Evolutionary conservation across 2,329 filamentous ascomycete genomes (phyloP), one percentile per base, ranked within the genome.

Genomic region (Colletotrichum kahawae): DNA sequence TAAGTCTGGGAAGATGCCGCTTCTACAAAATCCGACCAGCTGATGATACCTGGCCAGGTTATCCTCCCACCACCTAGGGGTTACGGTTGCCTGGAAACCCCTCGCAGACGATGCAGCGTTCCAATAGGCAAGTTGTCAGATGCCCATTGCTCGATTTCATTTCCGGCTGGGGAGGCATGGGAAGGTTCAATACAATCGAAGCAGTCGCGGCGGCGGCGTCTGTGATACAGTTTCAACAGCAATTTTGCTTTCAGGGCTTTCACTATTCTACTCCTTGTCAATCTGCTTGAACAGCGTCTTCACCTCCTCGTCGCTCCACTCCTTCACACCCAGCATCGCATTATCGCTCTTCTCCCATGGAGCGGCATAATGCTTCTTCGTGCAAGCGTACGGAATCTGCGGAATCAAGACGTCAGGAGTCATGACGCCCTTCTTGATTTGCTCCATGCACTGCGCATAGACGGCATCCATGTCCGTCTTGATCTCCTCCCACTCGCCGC

Each of bases 261-360:
- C 21, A n/a, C 43, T 3, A 51, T 51, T 51, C 18, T 75, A 72
- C 75, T 77, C 68, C 2, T 51, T n/a, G 5, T 73, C 59, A 43
- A 78, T 59, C 2, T 64, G 27, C 67, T 73, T 77, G 56, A 70
- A 78, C 18, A 79, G 66, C 43, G 64, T 71, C 71, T 77, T 78
- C 13, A 78, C 48, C 48, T 79, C 73, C 7, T 78, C 77, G 13
- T 80, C 77, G 10, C 67, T 67, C 78, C 78, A 74, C 21, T 69
- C 70, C 75, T 77, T 64, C 4, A 80, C 51, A 16, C 79, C 76
- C 2, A 80, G 56, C 21, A 80, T 57, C 14, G 60, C 77, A 29
- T 80, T 80, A 13, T 79, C 79, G n/a, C 57, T 72, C 74, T 76
- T 78, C n/a, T 21, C 38, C 59, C 68, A 77, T 4, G 73, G 65